A percentile compares a stretch with the other conserved stretches of the same genome.
phyloP scores from a whole-genome alignment of 305 asterid species.

The Rubia occidens region DNA sequence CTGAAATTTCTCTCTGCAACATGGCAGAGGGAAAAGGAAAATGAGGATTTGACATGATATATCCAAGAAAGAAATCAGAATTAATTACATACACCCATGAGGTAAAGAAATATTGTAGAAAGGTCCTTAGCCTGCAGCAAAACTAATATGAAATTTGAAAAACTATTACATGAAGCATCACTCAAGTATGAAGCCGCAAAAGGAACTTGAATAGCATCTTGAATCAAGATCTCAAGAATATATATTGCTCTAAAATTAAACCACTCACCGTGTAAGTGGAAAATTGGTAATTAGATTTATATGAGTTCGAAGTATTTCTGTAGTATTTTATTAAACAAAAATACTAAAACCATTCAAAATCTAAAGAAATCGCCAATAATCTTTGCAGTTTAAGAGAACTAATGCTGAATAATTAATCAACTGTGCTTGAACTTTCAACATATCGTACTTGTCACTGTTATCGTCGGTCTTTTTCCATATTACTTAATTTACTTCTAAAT shows the following conservation, averaged over 20 bases:
- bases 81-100: not conserved
- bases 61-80: slow-evolving; percentile 1
- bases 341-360: not conserved
- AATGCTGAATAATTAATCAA: not conserved
- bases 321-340: not conserved
- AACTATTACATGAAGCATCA: too few relatives aligned
- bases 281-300: not conserved
- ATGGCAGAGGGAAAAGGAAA: not conserved
- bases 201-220: not conserved
- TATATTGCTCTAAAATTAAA: not conserved
- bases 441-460: not conserved
- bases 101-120: not conserved
- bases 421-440: not conserved
- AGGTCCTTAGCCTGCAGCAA: not conserved
- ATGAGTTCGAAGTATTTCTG: not conserved
- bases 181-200: not conserved
- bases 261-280: not conserved
- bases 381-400: not conserved
- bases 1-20: slow-evolving; percentile 47
- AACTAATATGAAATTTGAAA: not conserved
- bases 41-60: not conserved
- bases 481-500: not conserved
- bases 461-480: not conserved
- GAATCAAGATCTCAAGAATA: not conserved
- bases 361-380: not conserved